Base-by-base conservation (phyloP, 208 protist genomes). In the Leishmania braziliensis region DNA sequence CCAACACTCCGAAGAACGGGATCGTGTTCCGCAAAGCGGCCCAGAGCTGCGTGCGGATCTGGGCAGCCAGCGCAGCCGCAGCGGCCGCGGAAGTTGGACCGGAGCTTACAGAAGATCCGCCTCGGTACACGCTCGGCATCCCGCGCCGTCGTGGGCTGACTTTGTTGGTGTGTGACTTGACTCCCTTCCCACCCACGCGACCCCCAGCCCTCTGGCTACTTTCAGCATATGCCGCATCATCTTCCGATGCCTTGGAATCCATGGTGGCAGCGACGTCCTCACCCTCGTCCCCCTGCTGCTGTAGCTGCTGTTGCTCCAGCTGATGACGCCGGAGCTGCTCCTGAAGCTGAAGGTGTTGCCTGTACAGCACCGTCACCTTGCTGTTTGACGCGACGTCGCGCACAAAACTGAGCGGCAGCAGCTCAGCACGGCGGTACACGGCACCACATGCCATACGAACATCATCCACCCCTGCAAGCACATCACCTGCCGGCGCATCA, bases 371-470 rank as follows among this genome's bases (percentile, higher is more conserved):
- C 48, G 54, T 51, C 36, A 87, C 75, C 56, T 80, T 82, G 66
- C 50, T 78, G 75, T 87, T 89, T 48, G 77, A 86, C n/a, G 87
- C 80, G 3, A 92, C 53, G 23, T 93, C 88, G 48, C 83, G 56
- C 9, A 90, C 88, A 62, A 93, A 93, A 48, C 73, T 74, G 18
- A 93, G 77, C 29, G 90, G 88, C 9, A 93, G 51, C 0, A 93
- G 83, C 69, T 93, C 90, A 0, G 91, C 83, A 14, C 86, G 79
- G 48, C 72, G 75, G 78, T 93, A 93, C 36, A 74, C 66, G 33
- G 68, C 80, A 23, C 33, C 36, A 51, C 69, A 23, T 4, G 29
- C 14, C 29, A 23, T 18, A 16, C 71, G 48, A 56, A 3, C 50
- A 43, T 29, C 50, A 43, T 29, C 50, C 9, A 14, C 71, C 36